Percentiles rank a stretch among this genome's conserved stretches.
Conservation (phyloP, 179 eudicot species). For the Heliamphora pulchella region DNA sequence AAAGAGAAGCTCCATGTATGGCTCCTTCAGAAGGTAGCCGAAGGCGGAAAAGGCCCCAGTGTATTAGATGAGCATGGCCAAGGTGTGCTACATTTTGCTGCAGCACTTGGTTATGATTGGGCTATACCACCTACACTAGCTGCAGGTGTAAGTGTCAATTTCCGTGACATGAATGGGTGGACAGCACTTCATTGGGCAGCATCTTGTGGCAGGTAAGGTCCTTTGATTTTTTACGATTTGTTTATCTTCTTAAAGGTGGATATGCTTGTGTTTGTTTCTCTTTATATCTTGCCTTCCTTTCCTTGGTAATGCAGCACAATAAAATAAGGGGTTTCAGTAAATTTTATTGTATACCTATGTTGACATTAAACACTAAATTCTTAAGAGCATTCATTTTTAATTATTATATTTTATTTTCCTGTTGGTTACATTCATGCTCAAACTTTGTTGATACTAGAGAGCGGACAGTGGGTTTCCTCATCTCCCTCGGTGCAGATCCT, state of each 20-base stretch:
- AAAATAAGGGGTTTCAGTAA: not conserved
- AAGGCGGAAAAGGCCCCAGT: constrained; percentile 66
- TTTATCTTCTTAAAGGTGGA: constrained; percentile 15
- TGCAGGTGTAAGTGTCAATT: constrained; percentile 73
- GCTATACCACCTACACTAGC: constrained; percentile 58
- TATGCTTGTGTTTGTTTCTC: constrained; percentile 8
- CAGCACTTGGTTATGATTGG: constrained; percentile 90
- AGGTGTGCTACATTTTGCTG: constrained; percentile 79
- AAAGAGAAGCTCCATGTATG: constrained; percentile 60
- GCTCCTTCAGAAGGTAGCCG: constrained; percentile 60
- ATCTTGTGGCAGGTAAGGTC: constrained; percentile 63
- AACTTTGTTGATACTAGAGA: constrained; percentile 33
- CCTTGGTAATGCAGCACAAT: not conserved
- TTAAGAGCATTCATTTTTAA: not conserved
- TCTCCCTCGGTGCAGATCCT: constrained; percentile 58
- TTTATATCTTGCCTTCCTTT: not conserved
- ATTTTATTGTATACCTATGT: not conserved
- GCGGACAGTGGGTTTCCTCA: constrained; percentile 62
- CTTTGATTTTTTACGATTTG: not conserved
- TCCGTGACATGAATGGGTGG: constrained; percentile 79
- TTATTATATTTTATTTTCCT: not conserved
- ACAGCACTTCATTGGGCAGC: constrained; percentile 94
- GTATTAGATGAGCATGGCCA: constrained; percentile 70
- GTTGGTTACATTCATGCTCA: constrained; percentile 10
- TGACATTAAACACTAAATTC: not conserved